A percentile compares a stretch with the other conserved stretches of the same genome.
Conservation (phyloP, 2,329 filamentous ascomycete species). For the Colletotrichum scovillei region DNA sequence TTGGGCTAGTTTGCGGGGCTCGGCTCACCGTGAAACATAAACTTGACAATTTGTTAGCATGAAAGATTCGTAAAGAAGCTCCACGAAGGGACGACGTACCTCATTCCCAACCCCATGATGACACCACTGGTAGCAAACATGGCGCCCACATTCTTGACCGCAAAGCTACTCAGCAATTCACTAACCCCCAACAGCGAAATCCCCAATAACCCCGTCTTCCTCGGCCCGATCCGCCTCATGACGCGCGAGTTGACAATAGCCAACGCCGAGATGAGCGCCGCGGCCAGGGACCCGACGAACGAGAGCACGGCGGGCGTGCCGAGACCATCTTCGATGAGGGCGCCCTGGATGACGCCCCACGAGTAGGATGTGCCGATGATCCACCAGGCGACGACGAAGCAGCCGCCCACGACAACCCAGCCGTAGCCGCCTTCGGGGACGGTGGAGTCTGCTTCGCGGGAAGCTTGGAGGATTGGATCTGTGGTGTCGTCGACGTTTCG, state of each 20-base stretch:
- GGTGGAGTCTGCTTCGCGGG: constrained; percentile 55
- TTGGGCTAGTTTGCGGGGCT: too few relatives aligned
- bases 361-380: constrained; percentile 65
- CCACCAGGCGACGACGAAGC: constrained; percentile 66
- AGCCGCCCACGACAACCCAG: constrained; percentile 64
- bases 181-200: constrained; percentile 61
- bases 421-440: constrained; percentile 67
- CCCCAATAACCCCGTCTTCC: constrained; percentile 58
- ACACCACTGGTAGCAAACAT: constrained; percentile 49
- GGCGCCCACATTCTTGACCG: constrained; percentile 46
- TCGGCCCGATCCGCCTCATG: constrained; percentile 60
- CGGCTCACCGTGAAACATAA: constrained; percentile 27
- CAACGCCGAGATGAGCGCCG: constrained; percentile 61
- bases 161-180: constrained; percentile 56
- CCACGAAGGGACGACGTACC: constrained; percentile 13
- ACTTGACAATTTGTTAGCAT: not conserved
- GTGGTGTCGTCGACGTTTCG: not conserved
- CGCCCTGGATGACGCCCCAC: constrained; percentile 71
- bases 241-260: constrained; percentile 64
- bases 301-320: constrained; percentile 63
- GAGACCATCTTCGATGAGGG: constrained; percentile 60
- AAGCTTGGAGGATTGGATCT: constrained; percentile 51
- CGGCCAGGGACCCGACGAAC: constrained; percentile 67
- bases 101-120: constrained; percentile 47
- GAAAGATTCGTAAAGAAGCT: not conserved